Conservation (phyloP, 345 rosid species). For the Raphanus sativus region DNA sequence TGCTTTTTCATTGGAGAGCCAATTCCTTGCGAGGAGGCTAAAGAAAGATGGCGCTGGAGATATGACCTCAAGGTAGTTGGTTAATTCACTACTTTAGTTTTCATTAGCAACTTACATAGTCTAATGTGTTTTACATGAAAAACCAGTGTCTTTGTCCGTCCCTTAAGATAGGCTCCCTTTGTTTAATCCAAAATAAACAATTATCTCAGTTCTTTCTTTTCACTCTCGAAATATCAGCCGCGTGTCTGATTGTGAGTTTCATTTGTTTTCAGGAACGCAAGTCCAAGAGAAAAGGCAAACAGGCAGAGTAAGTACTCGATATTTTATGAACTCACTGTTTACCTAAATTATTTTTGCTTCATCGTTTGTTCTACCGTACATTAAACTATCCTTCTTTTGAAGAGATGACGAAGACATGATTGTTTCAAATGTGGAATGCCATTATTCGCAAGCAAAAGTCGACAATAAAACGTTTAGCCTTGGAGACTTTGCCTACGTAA, state of each 20-base stretch:
- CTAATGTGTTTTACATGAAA: neutral
- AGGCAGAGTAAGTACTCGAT: slow-evolving; percentile 44
- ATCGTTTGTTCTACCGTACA: slow-evolving; percentile 20
- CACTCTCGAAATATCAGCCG: neutral
- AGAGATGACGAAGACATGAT: slow-evolving; percentile 75
- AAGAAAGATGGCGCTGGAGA: slow-evolving; percentile 83
- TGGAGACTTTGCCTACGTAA: slow-evolving; percentile 72
- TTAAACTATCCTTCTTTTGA: slow-evolving; percentile 23
- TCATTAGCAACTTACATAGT: slow-evolving; percentile 3
- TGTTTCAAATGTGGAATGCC: slow-evolving; percentile 80
- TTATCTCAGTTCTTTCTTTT: neutral
- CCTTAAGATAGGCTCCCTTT: neutral
- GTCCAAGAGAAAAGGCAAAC: slow-evolving; percentile 36
- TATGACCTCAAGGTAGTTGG: slow-evolving; percentile 74
- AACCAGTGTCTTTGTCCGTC: neutral
- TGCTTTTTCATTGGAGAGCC: slow-evolving; percentile 69
- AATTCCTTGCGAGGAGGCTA: slow-evolving; percentile 64
- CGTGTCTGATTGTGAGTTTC: slow-evolving; percentile 31
- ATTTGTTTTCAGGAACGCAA: slow-evolving; percentile 54
- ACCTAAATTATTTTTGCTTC: slow-evolving; percentile 1
- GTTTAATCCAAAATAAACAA: neutral
- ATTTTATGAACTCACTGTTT: slow-evolving; percentile 22
- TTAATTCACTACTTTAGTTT: slow-evolving; percentile 11
- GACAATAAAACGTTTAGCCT: slow-evolving; percentile 49
- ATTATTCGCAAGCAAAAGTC: slow-evolving; percentile 70